phyloP scores from a whole-genome alignment of 805 yeast genomes.

The Clavispora fructus region DNA sequence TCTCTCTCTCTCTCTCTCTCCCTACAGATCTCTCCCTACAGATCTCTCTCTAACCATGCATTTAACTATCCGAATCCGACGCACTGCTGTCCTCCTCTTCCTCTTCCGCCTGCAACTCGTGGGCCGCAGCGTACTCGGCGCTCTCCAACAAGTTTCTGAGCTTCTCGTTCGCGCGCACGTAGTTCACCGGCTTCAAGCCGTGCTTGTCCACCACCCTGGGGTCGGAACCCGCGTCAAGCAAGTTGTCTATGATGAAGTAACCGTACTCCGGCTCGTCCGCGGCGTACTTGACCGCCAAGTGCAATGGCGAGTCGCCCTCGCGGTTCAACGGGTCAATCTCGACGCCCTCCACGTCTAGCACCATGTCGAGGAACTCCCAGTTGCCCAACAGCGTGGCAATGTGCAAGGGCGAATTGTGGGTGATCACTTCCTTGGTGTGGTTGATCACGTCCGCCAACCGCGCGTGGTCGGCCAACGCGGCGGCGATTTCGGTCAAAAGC shows the following conservation, averaged over 20 bases:
- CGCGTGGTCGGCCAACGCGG: constrained; percentile 34
- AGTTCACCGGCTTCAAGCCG: constrained; percentile 71
- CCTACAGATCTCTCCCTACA: background rate
- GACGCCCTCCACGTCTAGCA: constrained; percentile 84
- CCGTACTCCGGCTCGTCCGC: constrained; percentile 84
- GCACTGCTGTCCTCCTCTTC: constrained; percentile 35
- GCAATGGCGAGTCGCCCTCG: constrained; percentile 87
- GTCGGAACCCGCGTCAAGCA: constrained; percentile 90
- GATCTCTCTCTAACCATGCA: background rate
- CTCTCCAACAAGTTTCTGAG: constrained; percentile 64
- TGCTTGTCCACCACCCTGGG: constrained; percentile 43
- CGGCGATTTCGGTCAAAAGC: constrained; percentile 54
- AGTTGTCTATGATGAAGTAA: constrained; percentile 65
- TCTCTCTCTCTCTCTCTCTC: background rate
- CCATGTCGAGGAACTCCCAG: constrained; percentile 75
- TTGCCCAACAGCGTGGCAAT: constrained; percentile 77
- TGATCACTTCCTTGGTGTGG: constrained; percentile 56
- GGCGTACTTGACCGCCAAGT: constrained; percentile 74
- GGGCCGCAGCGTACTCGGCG: constrained; percentile 71
- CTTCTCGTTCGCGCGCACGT: constrained; percentile 53
- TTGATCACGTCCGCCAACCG: constrained; percentile 54
- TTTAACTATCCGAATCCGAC: constrained; percentile 24
- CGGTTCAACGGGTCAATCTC: constrained; percentile 80
- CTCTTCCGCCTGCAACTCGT: constrained; percentile 27
- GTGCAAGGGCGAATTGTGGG: constrained; percentile 79